Conservation (phyloP, 805 yeast species). For the Kockiozyma suomiensis region DNA sequence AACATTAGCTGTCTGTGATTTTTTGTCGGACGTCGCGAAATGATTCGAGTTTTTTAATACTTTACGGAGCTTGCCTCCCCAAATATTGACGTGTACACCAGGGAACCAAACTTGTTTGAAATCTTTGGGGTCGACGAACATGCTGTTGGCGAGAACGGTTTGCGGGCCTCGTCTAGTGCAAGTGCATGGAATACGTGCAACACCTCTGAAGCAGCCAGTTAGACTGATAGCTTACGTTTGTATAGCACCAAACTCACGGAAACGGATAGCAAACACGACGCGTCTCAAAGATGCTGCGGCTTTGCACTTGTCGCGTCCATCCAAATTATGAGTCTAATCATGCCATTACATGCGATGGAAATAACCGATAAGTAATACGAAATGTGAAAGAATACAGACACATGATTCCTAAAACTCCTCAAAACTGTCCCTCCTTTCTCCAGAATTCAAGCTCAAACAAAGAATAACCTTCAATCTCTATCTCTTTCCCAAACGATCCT, state of each 20-base stretch:
- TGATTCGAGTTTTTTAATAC: conserved; percentile 6
- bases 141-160: conserved; percentile 17
- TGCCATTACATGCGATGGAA: too few species aligned
- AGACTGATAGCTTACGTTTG: too few species aligned
- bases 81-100: conserved; percentile 25
- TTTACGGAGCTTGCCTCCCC: conserved; percentile 23
- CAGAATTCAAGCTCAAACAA: conserved; percentile 10
- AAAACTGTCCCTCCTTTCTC: not conserved
- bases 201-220: conserved; percentile 12
- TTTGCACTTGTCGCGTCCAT: too few species aligned
- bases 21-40: not conserved
- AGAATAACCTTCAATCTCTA: conserved; percentile 2
- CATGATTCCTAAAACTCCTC: too few species aligned
- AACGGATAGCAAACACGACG: too few species aligned
- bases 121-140: conserved; percentile 5
- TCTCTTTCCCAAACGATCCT: not conserved
- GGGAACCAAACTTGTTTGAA: conserved; percentile 31
- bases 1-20: not conserved
- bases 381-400: too few species aligned
- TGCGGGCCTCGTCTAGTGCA: conserved; percentile 24
- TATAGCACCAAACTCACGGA: too few species aligned
- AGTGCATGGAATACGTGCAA: conserved; percentile 28
- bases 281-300: too few species aligned
- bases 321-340: too few species aligned
- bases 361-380: too few species aligned